These are phyloP conservation scores for Citrus mangshanensis DNA, from an alignment of 345 rosid species.

Conservation along the genomic window DNA sequence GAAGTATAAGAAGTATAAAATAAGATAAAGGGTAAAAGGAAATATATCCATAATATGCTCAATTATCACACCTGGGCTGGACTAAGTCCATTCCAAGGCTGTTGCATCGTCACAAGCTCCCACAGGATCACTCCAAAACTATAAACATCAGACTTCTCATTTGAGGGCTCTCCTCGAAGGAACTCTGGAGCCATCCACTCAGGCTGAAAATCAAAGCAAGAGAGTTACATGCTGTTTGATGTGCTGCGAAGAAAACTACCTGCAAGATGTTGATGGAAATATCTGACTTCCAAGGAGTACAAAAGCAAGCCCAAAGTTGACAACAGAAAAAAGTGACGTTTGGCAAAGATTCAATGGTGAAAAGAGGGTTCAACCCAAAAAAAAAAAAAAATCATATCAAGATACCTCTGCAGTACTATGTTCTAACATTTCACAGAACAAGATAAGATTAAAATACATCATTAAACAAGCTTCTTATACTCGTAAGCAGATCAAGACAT, in stretches of 20 bases:
- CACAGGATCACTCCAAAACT: constrained; percentile 92
- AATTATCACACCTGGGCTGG: constrained; percentile 72
- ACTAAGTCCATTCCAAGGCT: constrained; percentile 93
- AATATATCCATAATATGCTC: neutral
- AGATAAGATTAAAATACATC: neutral
- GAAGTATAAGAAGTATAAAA: neutral
- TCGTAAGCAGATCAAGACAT: neutral
- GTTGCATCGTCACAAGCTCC: constrained; percentile 89
- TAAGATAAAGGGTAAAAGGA: neutral
- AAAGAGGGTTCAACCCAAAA: neutral
- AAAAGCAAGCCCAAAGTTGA: neutral
- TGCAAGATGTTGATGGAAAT: constrained; percentile 21
- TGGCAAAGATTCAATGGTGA: neutral
- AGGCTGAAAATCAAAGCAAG: constrained; percentile 64
- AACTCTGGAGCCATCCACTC: constrained; percentile 99
- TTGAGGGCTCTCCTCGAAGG: constrained; percentile 95
- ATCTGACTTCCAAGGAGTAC: constrained; percentile 15
- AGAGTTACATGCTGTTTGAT: constrained; percentile 41
- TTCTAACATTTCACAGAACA: neutral
- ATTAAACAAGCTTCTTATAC: neutral
- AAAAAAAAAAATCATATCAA: neutral
- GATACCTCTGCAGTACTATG: neutral
- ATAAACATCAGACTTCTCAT: constrained; percentile 93
- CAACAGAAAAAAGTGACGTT: neutral
- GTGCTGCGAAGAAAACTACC: constrained; percentile 30